phyloP scores from a whole-genome alignment of 2,329 filamentous ascomycete genomes.

The Cladosporium sp. region DNA sequence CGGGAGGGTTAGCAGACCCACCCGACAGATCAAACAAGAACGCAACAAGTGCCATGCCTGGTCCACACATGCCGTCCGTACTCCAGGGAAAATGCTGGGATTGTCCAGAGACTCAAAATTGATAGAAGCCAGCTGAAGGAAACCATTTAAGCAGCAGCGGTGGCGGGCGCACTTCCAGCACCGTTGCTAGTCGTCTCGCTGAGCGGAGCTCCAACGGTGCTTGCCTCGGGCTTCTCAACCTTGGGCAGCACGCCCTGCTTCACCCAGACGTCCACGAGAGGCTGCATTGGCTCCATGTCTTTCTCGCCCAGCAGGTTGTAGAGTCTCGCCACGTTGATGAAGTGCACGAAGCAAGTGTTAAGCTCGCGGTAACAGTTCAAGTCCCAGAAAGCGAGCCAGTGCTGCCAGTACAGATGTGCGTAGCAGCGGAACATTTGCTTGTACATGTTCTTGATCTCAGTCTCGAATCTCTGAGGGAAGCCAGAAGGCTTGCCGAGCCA shows the following conservation, averaged over 20 bases:
- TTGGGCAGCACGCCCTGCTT: constrained; percentile 80
- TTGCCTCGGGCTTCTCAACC: constrained; percentile 24
- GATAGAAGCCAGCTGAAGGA: neutral
- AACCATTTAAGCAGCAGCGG: constrained; percentile 4
- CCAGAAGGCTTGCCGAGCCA: constrained; percentile 93
- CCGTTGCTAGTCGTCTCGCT: neutral
- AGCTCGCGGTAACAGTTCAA: constrained; percentile 50
- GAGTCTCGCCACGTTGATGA: constrained; percentile 69
- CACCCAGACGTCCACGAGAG: constrained; percentile 87
- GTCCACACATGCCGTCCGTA: neutral
- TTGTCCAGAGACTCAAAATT: neutral
- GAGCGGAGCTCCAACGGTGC: neutral
- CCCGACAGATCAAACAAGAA: neutral
- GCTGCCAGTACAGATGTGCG: constrained; percentile 54
- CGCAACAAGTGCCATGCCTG: neutral
- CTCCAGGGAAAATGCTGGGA: neutral
- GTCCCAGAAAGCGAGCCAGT: constrained; percentile 55
- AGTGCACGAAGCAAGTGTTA: constrained; percentile 56
- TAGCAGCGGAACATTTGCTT: constrained; percentile 58
- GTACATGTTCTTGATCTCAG: constrained; percentile 74
- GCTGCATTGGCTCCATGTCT: constrained; percentile 95
- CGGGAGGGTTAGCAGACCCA: neutral
- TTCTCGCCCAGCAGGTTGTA: constrained; percentile 76
- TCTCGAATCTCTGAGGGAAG: constrained; percentile 54
- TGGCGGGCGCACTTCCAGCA: neutral